Evolutionary conservation across 345 rosid genomes (phyloP), one percentile per base, ranked within the genome.

Genomic region (Eucalyptus tenuipes): DNA sequence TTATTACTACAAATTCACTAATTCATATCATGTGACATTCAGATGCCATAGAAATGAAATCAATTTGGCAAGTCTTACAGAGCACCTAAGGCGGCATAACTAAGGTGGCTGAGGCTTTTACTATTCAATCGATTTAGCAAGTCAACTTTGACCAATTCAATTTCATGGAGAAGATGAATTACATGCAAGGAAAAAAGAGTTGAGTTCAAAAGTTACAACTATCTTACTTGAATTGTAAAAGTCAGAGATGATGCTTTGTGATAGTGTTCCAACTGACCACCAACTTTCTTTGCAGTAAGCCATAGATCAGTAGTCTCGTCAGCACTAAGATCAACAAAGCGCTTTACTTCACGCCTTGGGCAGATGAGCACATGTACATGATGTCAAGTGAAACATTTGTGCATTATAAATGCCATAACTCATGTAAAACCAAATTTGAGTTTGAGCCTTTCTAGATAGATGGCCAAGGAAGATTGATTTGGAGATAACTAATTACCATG

Each of bases 231-330:
- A 91, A 96, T 95, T 22, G 95, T 88, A 85, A 95, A 93, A 64
- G 98, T 97, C 86, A 95, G 95, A 22, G 99, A 97, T 8, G 99
- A 90, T 81, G 98, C 99, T 53, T 94, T 92, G 87, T 97, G 96
- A 93, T 92, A 94, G 87, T 90, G 12, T 93, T 98, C 99, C 80
- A 98, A 96, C 91, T 88, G 92, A 55, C 88, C 89, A 85, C 98
- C 99, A 89, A 98, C 66, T 89, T 93, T 98, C 92, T 98, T 94
- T 48, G 99, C 97, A 22, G 93, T 88, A 88, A 94, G 91, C 99
- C 99, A 98, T 8, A 98, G 79, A 91, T 98, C 99, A 82, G 89
- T 91, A 16, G 95, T 94, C 95, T 98, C 98, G 24, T 95, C 96
- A 87, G 92, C 94, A 87, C 96, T 97, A 86, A 97, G 99, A 91